Base-by-base conservation (phyloP, 768 basidiomycete species). In the Daedaleopsis nitida region DNA sequence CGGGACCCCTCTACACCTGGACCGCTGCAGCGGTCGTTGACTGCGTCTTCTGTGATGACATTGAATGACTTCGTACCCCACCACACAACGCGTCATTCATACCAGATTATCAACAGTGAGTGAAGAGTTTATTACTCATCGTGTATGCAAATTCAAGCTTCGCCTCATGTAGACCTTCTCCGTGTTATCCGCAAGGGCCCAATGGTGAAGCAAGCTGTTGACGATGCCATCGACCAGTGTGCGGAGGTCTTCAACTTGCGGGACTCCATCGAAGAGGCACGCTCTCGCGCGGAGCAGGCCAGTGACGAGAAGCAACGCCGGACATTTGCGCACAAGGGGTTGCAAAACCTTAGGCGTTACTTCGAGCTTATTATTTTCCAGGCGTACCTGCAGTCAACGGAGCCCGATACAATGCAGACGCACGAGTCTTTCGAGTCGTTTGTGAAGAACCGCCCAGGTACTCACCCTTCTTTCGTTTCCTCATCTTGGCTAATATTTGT, bases 331-430 rank as follows among this genome's bases (percentile, higher is more conserved):
- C 87, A 92, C 55, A 38, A 67, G 90, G 91, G 91, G 3, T 72
- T 96, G 27, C 88, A 91, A 52, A 91, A 92, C 66, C 80, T 98
- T 14, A 81, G 89, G 52, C 84, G 91, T 57, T 96, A 95, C 73
- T 94, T 93, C 58, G 86, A 88, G 67, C 81, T 96, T 19, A 86
- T 95, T 55, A 81, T 94, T 34, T 96, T 96, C 79, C 92, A 96
- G 71, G 87, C 94, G 1, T 96, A 96, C 70, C 79, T 96, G 16
- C 89, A 90, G 64, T 89, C 89, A 1, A 89, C 82, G 0, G 82
- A 86, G 63, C 89, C 93, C 0, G 92, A 96, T 69, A 94, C 92
- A 0, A 81, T 89, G 76, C 74, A 82, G 49, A 85, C 86, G 4
- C 85, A 89, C 59, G 87, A 90, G 61, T 86, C 81, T 0, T 89